Base-by-base conservation (phyloP, 306 rosid genomes). In the Quercus ilex region DNA sequence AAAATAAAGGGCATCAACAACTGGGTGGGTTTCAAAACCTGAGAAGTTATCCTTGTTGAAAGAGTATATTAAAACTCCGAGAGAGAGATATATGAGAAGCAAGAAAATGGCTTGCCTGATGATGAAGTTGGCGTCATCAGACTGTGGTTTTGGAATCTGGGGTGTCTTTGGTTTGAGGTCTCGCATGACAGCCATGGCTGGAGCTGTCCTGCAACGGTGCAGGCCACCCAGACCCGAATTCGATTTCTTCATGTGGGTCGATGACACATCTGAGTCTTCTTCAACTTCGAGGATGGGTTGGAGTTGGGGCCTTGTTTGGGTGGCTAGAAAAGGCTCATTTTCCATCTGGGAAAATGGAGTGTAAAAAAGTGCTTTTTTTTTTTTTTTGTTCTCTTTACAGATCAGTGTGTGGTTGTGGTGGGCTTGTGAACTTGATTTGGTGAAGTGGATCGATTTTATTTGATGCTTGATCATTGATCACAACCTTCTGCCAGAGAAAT, bases 1-100 rank as follows among this genome's bases (percentile, higher is more conserved):
- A 55, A 90, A 93, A 82, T 93, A 93, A 43, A 93, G 92, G 0
- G 98, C 98, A 28, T 93, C 98, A 1, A 93, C 89, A 0, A 90
- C 77, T 0, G 94, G 97, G 87, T 88, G 90, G 12, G 98, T 91
- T 38, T 91, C 94, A 0, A 55, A 52, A 17, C 97, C 98, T 0
- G 93, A 90, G 73, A 93, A 93, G 71, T 74, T 69, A 19, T 85
- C 85, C 3, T 83, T 79, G 82, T 90, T 93, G 84, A 90, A 86
- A 5, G 90, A 83, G 88, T 93, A 93, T 13, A 93, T 91, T 3
- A 67, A 55, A 1, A 93, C 98, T 2, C 98, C 97, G 4, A 93
- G 13, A 0, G 85, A 80, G 20, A 93, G 93, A 53, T 93, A 93
- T 0, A 91, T 5, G 17, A 79, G 12, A 5, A 93, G 97, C 21